Conservation (phyloP, 768 basidiomycete genomes). For the Trametes elegans region DNA sequence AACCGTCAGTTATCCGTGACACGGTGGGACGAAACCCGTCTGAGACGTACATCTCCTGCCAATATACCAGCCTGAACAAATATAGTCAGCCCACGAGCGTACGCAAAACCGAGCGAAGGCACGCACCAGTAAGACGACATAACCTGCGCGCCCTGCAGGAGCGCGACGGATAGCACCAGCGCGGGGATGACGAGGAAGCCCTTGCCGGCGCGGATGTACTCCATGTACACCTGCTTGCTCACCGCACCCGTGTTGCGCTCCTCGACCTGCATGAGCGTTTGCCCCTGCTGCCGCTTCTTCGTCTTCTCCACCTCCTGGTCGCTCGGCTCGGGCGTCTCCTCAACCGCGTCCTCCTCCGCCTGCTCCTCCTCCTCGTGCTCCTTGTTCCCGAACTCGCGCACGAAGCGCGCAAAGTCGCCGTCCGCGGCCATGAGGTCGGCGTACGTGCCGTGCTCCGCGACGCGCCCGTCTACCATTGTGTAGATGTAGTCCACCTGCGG, state of each 20-base stretch:
- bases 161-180: constrained; percentile 54
- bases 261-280: constrained; percentile 76
- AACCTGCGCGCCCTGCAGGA: constrained; percentile 70
- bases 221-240: constrained; percentile 48
- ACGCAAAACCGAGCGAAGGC: not conserved
- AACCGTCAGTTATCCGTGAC: constrained; percentile 12
- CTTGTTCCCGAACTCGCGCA: constrained; percentile 74
- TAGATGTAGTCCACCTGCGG: constrained; percentile 86
- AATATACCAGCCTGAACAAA: constrained; percentile 69
- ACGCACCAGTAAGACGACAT: constrained; percentile 74
- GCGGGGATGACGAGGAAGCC: constrained; percentile 65
- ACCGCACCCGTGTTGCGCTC: constrained; percentile 80
- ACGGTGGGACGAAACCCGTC: constrained; percentile 18
- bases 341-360: constrained; percentile 43
- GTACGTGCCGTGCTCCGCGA: constrained; percentile 82
- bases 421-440: constrained; percentile 60
- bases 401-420: constrained; percentile 69
- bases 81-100: not conserved
- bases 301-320: constrained; percentile 37
- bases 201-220: constrained; percentile 69
- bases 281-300: constrained; percentile 42
- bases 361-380: constrained; percentile 51
- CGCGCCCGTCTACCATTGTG: constrained; percentile 70
- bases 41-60: constrained; percentile 72
- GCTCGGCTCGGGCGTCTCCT: constrained; percentile 33